phyloP scores from a whole-genome alignment of 345 rosid species.

The Excoecaria agallocha region DNA sequence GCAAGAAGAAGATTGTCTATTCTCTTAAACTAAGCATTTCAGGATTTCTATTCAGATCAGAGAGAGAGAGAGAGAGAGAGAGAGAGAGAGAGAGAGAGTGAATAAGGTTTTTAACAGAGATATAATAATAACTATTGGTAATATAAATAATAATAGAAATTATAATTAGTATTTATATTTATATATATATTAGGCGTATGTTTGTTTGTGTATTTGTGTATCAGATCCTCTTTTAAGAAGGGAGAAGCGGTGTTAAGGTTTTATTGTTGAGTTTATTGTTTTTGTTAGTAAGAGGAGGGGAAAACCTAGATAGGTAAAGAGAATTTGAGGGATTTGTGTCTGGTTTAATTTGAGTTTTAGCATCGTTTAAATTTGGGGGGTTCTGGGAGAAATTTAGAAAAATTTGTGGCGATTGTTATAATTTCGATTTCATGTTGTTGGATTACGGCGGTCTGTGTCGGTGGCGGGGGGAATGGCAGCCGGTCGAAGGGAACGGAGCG shows the following conservation, averaged over 20 bases:
- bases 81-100: background rate
- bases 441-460: constrained; percentile 27
- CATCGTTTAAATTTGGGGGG: background rate
- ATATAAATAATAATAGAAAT: background rate
- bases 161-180: background rate
- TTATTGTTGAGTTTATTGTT: constrained; percentile 23
- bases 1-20: constrained; percentile 6
- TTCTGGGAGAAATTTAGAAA: background rate
- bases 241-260: constrained; percentile 1
- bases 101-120: background rate
- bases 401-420: constrained; percentile 6
- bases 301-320: constrained; percentile 1
- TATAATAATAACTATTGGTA: background rate
- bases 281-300: background rate
- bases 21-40: constrained; percentile 1
- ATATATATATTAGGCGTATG: constrained; percentile 15
- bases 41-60: constrained; percentile 27
- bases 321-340: background rate
- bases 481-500: constrained; percentile 32
- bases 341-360: constrained; percentile 2
- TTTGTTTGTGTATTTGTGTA: constrained; percentile 4
- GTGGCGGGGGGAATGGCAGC: constrained; percentile 31
- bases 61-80: background rate
- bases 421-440: constrained; percentile 28
- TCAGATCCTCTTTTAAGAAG: constrained; percentile 15